Base-by-base conservation (phyloP, 176 grass and related monocot genomes). In the Pontederia paniculata region DNA sequence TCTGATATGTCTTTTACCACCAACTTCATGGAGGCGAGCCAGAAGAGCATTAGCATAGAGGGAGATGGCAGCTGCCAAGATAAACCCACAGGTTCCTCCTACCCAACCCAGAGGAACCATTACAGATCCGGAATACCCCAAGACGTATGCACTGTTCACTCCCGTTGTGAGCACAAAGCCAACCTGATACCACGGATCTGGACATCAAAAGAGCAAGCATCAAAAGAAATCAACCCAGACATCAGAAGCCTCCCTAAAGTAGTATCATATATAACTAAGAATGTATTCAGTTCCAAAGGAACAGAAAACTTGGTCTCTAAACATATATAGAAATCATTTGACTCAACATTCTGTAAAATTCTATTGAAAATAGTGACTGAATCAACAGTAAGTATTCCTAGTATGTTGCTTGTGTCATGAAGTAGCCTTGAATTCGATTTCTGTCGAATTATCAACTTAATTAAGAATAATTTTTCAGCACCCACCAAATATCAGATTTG, bases 111-210 rank as follows among this genome's bases (percentile, higher is more conserved):
- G 74, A 28, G 83, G 79, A 72, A 98, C 83, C 88, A 86, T 83
- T 28, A 90, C 60, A 9, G 91, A 90, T 1, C 82, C 86, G 44
- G 91, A 90, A 69, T 87, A 97, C 66, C 91, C 91, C 20, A 97
- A 79, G 22, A 97, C 93, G 70, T 98, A 98, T 54, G 86, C 93
- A 56, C 83, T 91, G 52, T 91, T 98, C 60, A 98, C 83, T 16
- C 93, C 86, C 0, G 93, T 98, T 54, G 83, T 98, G 52, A 98
- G 83, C 49, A 98, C 17, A 47, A 98, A 98, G 31, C 80, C 93
- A 76, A 80, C 77, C 57, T 98, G 93, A 57, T 98, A 98, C 93
- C 93, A 98, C 56, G 93, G 93, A 82, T 98, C 93, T 98, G 86
- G 52, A 90, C 66, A 58, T 52, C 21, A 46, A 50, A 23, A 20